phyloP scores from a whole-genome alignment of 2,329 filamentous ascomycete species.

The Dactylellina cionopaga region DNA sequence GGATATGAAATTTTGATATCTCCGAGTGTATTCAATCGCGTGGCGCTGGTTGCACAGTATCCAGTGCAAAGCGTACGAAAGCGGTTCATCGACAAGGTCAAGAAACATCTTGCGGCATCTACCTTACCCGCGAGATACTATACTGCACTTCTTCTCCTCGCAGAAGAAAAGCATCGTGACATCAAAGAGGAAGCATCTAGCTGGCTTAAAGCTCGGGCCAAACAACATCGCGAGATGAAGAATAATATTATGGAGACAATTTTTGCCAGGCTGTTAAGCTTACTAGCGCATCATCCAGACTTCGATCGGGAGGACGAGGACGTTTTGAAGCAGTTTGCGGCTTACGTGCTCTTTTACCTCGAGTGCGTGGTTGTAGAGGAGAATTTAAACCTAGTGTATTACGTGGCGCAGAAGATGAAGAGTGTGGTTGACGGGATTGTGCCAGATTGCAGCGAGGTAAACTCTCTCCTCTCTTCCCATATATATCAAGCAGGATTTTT shows the following conservation, averaged over 20 bases:
- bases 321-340: constrained; percentile 76
- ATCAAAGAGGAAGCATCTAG: constrained; percentile 81
- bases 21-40: constrained; percentile 78
- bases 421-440: constrained; percentile 83
- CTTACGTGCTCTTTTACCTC: constrained; percentile 91
- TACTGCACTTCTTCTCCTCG: constrained; percentile 86
- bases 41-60: constrained; percentile 85
- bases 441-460: constrained; percentile 68
- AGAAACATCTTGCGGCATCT: constrained; percentile 84
- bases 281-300: constrained; percentile 94
- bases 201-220: constrained; percentile 85
- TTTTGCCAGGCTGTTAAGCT: constrained; percentile 82
- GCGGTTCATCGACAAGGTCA: constrained; percentile 83
- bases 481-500: too few species aligned
- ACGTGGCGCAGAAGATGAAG: constrained; percentile 92
- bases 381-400: constrained; percentile 88
- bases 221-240: constrained; percentile 64
- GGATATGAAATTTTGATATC: constrained; percentile 79
- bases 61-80: constrained; percentile 76
- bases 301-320: constrained; percentile 75
- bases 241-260: constrained; percentile 79
- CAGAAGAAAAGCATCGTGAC: constrained; percentile 82
- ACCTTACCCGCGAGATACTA: constrained; percentile 81
- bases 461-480: too few species aligned
- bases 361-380: constrained; percentile 82